A percentile compares a stretch with the other conserved stretches of the same genome.
These are phyloP conservation scores for Blepharisma japonicum DNA, from an alignment of 73 alveolate genomes.

Conservation along the genomic window DNA sequence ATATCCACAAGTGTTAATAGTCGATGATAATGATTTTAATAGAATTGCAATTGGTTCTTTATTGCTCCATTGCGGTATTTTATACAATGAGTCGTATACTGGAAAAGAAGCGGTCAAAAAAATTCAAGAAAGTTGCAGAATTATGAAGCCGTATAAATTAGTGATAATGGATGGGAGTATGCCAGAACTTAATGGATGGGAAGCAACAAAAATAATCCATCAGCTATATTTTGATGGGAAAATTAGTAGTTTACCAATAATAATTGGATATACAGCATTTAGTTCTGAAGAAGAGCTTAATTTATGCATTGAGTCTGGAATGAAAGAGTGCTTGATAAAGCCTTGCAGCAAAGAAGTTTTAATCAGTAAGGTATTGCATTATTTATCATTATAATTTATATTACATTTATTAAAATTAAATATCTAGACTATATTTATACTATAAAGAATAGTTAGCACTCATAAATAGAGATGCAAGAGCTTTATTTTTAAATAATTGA, in stretches of 20 bases:
- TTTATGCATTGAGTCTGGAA: neutral
- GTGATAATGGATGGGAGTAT: neutral
- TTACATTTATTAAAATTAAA: too few relatives aligned
- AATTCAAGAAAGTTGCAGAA: neutral
- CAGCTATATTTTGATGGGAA: neutral
- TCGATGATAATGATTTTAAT: conserved; percentile 35
- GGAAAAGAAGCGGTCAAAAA: conserved; percentile 28
- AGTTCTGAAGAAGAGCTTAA: neutral
- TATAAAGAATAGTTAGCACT: too few relatives aligned
- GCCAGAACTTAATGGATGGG: neutral
- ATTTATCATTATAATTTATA: too few relatives aligned
- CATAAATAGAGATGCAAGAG: too few relatives aligned
- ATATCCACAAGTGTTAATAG: neutral
- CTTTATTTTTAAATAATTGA: too few relatives aligned
- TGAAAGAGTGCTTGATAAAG: neutral
- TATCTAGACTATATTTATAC: too few relatives aligned
- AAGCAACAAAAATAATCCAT: neutral
- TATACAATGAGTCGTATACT: neutral
- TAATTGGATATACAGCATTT: neutral
- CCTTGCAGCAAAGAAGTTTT: neutral
- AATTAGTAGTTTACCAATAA: neutral
- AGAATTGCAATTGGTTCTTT: neutral
- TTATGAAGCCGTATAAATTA: too few relatives aligned
- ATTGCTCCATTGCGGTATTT: neutral
- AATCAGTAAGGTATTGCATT: neutral